Evolutionary conservation across 768 basidiomycete species (phyloP).

Genomic region (Pleurotus sapidus): DNA sequence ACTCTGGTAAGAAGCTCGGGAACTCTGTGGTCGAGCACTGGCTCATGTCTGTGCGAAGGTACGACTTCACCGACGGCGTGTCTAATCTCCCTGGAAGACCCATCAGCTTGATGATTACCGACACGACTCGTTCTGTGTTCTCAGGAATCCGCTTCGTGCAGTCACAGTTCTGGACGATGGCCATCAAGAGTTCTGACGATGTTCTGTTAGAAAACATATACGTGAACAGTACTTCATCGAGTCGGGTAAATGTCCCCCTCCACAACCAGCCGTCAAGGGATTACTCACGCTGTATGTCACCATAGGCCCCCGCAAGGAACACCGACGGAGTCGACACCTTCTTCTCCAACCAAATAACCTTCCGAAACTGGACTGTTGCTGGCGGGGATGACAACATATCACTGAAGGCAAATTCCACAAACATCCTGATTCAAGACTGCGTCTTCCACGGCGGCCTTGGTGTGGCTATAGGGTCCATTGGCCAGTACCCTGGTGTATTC

Average conservation of each 20-base stretch:
- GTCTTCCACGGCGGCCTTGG: conserved; percentile 34
- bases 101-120: conserved; percentile 31
- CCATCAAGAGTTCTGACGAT: conserved; percentile 29
- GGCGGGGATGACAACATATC: conserved; percentile 38
- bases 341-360: conserved; percentile 33
- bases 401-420: conserved; percentile 38
- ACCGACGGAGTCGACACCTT: conserved; percentile 36
- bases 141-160: conserved; percentile 36
- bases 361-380: conserved; percentile 33
- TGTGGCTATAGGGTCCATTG: conserved; percentile 34
- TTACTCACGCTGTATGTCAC: background rate
- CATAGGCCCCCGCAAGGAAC: conserved; percentile 27
- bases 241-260: conserved; percentile 17
- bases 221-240: conserved; percentile 34
- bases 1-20: conserved; percentile 23
- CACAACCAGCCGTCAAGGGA: background rate
- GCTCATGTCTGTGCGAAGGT: conserved; percentile 18
- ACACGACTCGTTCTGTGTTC: conserved; percentile 31
- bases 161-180: conserved; percentile 40
- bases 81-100: conserved; percentile 35
- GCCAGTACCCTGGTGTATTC: conserved; percentile 26
- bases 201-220: conserved; percentile 35
- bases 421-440: conserved; percentile 35
- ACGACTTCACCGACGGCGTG: conserved; percentile 32
- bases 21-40: too few relatives aligned